Evolutionary conservation across 192 early-diverging fungal species (phyloP), one percentile per base, ranked within the genome.

Genomic region (Coemansia sp.): DNA sequence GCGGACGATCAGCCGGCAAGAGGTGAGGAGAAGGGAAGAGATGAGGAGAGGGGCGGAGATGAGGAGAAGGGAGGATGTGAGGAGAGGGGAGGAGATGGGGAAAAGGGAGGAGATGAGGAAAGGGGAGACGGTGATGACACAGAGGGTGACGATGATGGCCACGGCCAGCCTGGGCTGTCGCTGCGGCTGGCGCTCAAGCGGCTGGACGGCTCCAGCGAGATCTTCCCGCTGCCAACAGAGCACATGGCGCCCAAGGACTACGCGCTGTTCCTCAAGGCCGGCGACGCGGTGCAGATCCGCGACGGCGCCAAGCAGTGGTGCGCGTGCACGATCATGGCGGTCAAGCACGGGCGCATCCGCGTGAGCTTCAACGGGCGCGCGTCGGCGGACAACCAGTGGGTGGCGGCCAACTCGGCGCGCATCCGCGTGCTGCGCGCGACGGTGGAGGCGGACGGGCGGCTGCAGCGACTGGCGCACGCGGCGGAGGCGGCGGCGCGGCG

Each of bases 241-340:
- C 71, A 73, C 53, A 76, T 83, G 70, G 42, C 84, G 38, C 64
- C 62, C 36, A 68, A 67, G 51, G 84, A 85, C 36, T 85, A 79
- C 57, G 57, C 64, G 31, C 56, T 72, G 38, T 82, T 82, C 49
- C 66, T 79, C 45, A 68, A 72, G 22, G 36, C 67, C 6, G 74
- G 76, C 42, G 79, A 77, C 59, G 45, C 60, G 39, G 65, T 85
- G 39, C 67, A 71, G 31, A 68, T 85, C 59, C 76, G 84, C 38
- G 80, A 70, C 32, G 67, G 60, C 19, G 73, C 71, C 70, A 79
- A 70, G 70, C 70, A 77, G 65, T 85, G 84, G 84, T 65, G 73
- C 68, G 64, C 73, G 40, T 75, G 76, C 66, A 76, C 70, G 11
- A 79, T 83, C 43, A 69, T 79, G 17, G 66, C 75, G 37, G 40